These are phyloP conservation scores for Zymoseptoria crescenta DNA, from an alignment of 2,329 filamentous ascomycete genomes.

Conservation along the genomic window DNA sequence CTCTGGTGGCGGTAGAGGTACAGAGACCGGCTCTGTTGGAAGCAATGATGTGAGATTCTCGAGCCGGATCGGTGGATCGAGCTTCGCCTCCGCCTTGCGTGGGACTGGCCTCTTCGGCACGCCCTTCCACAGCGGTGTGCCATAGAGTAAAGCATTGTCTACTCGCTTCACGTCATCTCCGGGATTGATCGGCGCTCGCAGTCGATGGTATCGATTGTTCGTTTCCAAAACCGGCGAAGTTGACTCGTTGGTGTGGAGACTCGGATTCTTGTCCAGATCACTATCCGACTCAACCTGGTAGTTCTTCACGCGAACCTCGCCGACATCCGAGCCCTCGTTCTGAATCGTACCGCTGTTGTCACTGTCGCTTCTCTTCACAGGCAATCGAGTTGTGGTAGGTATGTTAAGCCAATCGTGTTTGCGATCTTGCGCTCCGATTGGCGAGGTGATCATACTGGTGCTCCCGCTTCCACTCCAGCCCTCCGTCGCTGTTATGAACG, in stretches of 20 bases:
- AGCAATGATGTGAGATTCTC: background rate
- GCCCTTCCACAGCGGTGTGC: constrained; percentile 6
- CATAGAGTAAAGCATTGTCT: constrained; percentile 13
- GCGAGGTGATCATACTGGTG: constrained; percentile 11
- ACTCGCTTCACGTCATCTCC: constrained; percentile 17
- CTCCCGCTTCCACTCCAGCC: constrained; percentile 30
- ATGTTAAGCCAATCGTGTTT: background rate
- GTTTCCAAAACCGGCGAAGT: constrained; percentile 8
- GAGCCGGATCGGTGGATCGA: background rate
- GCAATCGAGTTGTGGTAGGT: background rate
- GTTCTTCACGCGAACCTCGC: constrained; percentile 7
- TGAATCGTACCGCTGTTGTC: constrained; percentile 2
- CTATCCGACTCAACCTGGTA: constrained; percentile 18
- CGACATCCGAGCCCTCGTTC: constrained; percentile 2
- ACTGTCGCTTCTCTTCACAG: constrained; percentile 2
- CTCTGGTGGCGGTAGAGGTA: background rate
- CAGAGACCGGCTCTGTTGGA: background rate
- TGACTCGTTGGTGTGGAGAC: constrained; percentile 5
- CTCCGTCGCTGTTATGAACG: constrained; percentile 41
- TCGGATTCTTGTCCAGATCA: constrained; percentile 9
- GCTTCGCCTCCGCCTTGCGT: background rate
- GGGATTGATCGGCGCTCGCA: constrained; percentile 15
- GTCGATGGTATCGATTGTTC: constrained; percentile 5
- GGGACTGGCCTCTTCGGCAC: constrained; percentile 6
- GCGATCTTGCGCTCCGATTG: background rate